Conservation (phyloP, 208 protist species). For the Crithidia acanthocephali region DNA sequence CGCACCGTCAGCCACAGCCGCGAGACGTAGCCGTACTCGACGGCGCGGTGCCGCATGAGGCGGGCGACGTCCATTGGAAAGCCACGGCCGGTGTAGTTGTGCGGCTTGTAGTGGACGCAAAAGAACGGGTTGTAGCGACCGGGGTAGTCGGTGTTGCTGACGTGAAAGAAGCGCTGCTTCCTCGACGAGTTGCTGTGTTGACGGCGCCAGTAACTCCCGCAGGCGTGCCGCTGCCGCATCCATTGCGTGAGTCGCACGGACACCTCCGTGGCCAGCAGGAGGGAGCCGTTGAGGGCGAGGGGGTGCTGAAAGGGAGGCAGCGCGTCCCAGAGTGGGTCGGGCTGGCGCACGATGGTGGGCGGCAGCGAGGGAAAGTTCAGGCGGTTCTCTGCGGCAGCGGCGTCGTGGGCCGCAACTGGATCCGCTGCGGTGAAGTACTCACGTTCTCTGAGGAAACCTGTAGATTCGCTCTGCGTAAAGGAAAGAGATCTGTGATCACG, state of each 20-base stretch:
- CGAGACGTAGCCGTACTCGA: conserved; percentile 78
- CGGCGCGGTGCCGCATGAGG: conserved; percentile 69
- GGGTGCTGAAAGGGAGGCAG: conserved; percentile 38
- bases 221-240: conserved; percentile 22
- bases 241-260: conserved; percentile 18
- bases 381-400: neutral
- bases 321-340: conserved; percentile 22
- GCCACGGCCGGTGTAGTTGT: conserved; percentile 50
- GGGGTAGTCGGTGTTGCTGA: conserved; percentile 40
- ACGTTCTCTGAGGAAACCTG: neutral
- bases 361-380: neutral
- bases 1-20: conserved; percentile 66
- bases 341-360: neutral
- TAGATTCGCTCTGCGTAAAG: neutral
- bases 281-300: conserved; percentile 39
- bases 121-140: conserved; percentile 76
- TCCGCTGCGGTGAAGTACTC: conserved; percentile 24
- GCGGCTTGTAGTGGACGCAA: conserved; percentile 62
- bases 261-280: conserved; percentile 29
- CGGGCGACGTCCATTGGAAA: conserved; percentile 42
- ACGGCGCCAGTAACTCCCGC: conserved; percentile 64
- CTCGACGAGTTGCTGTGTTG: neutral
- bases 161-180: conserved; percentile 25
- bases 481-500: neutral
- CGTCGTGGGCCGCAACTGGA: neutral